Percentiles rank a stretch among this genome's conserved stretches.
Conservation (phyloP, 1,139 yeast genomes). For the Lizanozyma gosingica region DNA sequence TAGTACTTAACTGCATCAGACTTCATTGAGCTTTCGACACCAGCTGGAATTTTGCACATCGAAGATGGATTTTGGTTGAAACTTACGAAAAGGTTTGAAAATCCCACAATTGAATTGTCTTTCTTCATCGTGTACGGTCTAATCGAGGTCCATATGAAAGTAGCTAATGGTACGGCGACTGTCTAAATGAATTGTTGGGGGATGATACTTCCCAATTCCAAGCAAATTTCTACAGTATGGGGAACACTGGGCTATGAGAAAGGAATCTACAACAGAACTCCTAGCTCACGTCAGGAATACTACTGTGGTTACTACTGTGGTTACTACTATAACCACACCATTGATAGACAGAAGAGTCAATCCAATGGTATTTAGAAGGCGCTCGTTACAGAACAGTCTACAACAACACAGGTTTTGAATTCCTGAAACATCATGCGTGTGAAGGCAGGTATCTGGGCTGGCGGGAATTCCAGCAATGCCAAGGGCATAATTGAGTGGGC, state of each 20-base stretch:
- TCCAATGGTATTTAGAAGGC: constrained; percentile 61
- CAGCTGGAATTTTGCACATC: too few species aligned
- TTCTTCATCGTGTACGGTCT: constrained; percentile 84
- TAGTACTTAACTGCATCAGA: too few species aligned
- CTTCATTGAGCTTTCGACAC: too few species aligned
- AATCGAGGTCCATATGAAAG: constrained; percentile 61
- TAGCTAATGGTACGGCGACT: constrained; percentile 70
- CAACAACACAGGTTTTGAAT: constrained; percentile 48
- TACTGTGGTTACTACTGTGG: too few species aligned
- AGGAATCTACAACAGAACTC: constrained; percentile 62
- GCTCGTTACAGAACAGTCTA: constrained; percentile 45
- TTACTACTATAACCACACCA: constrained; percentile 62
- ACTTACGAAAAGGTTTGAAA: constrained; percentile 54
- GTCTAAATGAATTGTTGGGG: constrained; percentile 80
- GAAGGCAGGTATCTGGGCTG: constrained; percentile 70
- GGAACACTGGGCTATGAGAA: constrained; percentile 71
- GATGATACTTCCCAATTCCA: constrained; percentile 66
- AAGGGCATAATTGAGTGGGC: constrained; percentile 80
- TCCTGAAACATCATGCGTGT: constrained; percentile 77
- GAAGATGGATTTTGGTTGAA: constrained; percentile 57
- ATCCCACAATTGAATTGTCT: constrained; percentile 67
- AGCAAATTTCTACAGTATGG: constrained; percentile 75
- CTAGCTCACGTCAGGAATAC: constrained; percentile 43
- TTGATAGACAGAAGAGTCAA: constrained; percentile 69
- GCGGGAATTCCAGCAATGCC: constrained; percentile 61